Evolutionary conservation across 1,139 yeast species (phyloP).

Genomic region (Casaregolazyma suthepensis): DNA sequence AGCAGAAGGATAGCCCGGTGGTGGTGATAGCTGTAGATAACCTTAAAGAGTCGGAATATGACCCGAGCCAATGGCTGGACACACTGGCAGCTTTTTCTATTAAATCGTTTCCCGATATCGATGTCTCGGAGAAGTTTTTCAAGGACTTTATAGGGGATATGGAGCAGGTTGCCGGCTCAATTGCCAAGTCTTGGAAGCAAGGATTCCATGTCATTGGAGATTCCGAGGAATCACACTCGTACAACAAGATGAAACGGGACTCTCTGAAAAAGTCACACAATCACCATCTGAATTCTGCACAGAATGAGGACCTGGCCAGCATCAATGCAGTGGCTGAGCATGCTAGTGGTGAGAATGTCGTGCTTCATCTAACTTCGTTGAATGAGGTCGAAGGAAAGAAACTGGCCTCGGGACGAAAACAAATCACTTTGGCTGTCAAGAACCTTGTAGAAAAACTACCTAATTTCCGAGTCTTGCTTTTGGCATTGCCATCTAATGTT

Average conservation of each 20-base stretch:
- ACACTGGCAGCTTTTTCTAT: slow-evolving; percentile 21
- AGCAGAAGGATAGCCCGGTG: slow-evolving; percentile 9
- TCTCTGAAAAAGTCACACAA: slow-evolving; percentile 1
- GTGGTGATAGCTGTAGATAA: slow-evolving; percentile 24
- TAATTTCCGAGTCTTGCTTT: slow-evolving; percentile 16
- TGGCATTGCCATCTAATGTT: slow-evolving; percentile 20
- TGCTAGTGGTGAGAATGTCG: neutral
- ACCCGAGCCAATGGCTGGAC: slow-evolving; percentile 11
- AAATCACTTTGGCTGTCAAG: slow-evolving; percentile 7
- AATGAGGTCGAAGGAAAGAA: slow-evolving; percentile 8
- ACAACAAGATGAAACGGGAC: neutral
- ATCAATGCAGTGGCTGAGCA: slow-evolving; percentile 4
- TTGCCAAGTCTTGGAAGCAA: slow-evolving; percentile 13
- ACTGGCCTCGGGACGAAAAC: slow-evolving; percentile 10
- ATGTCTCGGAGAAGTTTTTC: slow-evolving; percentile 1
- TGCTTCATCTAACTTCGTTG: slow-evolving; percentile 12
- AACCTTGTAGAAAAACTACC: slow-evolving; percentile 11
- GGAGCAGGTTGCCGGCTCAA: slow-evolving; percentile 16
- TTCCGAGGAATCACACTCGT: neutral
- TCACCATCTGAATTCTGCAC: slow-evolving; percentile 10
- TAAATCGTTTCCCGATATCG: slow-evolving; percentile 16
- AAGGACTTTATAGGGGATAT: slow-evolving; percentile 16
- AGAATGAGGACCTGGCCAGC: neutral
- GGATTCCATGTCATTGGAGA: neutral
- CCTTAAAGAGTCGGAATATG: slow-evolving; percentile 8